Evolutionary conservation across 129 eudicot species (phyloP).

Genomic region (Solidago caesia): DNA sequence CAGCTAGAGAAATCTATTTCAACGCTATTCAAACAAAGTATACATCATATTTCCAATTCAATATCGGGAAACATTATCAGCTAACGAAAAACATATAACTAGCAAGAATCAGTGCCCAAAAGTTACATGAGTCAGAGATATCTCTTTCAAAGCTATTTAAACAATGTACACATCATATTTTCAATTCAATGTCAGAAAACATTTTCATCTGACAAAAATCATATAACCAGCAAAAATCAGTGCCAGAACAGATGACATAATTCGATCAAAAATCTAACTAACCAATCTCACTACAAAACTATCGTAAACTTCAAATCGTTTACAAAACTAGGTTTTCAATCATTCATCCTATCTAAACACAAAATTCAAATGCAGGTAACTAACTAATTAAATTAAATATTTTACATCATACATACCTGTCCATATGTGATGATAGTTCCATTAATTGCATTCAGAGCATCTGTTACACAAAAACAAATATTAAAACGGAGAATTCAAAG

Average conservation of each 20-base stretch:
- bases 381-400: slow-evolving; percentile 12
- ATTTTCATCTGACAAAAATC: slow-evolving; percentile 1
- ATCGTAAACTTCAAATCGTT: background rate
- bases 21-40: slow-evolving; percentile 11
- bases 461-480: slow-evolving; percentile 37
- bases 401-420: slow-evolving; percentile 47
- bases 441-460: slow-evolving; percentile 59
- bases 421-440: slow-evolving; percentile 88
- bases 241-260: slow-evolving; percentile 7
- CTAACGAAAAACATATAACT: slow-evolving; percentile 9
- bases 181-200: slow-evolving; percentile 8
- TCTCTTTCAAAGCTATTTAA: slow-evolving; percentile 8
- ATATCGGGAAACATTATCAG: slow-evolving; percentile 3
- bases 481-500: slow-evolving; percentile 7
- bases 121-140: slow-evolving; percentile 1
- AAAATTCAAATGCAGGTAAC: background rate
- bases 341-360: slow-evolving; percentile 4
- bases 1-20: slow-evolving; percentile 1
- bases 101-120: background rate
- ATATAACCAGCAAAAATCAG: slow-evolving; percentile 6
- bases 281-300: slow-evolving; percentile 12
- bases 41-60: background rate
- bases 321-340: background rate
- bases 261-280: background rate
- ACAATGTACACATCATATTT: background rate